Conservation (phyloP, 176 grass and related monocot species). For the Secale cereale region DNA sequence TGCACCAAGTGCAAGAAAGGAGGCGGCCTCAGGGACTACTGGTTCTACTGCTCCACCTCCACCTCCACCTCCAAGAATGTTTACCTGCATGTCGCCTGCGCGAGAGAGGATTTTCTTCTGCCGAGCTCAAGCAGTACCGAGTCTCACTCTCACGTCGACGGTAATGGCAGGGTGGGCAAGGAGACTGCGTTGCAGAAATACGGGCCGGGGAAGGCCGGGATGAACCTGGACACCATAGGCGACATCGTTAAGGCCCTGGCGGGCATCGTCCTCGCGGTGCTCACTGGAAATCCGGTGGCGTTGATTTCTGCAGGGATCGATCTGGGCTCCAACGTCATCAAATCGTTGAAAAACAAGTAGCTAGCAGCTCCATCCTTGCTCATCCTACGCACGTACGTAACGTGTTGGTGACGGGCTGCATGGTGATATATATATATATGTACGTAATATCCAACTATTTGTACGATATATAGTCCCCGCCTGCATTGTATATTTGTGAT, state of each 20-base stretch:
- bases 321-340: neutral
- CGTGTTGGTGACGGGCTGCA: neutral
- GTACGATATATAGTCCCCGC: too few relatives aligned
- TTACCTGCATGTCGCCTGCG: neutral
- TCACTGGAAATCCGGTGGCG: neutral
- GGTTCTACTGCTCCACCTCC: neutral
- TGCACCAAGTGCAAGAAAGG: neutral
- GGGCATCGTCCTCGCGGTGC: neutral
- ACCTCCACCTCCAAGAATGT: neutral
- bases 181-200: neutral
- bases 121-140: too few relatives aligned
- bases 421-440: neutral
- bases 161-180: neutral
- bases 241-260: neutral
- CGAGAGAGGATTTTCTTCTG: neutral
- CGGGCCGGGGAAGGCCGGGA: neutral
- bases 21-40: neutral
- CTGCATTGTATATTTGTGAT: too few relatives aligned
- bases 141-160: neutral
- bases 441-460: neutral
- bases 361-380: neutral
- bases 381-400: neutral
- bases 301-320: neutral
- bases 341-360: too few relatives aligned
- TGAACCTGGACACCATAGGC: neutral